Evolutionary conservation across 148 eudicot genomes (phyloP).

Genomic region (Chenopodium suecicum): DNA sequence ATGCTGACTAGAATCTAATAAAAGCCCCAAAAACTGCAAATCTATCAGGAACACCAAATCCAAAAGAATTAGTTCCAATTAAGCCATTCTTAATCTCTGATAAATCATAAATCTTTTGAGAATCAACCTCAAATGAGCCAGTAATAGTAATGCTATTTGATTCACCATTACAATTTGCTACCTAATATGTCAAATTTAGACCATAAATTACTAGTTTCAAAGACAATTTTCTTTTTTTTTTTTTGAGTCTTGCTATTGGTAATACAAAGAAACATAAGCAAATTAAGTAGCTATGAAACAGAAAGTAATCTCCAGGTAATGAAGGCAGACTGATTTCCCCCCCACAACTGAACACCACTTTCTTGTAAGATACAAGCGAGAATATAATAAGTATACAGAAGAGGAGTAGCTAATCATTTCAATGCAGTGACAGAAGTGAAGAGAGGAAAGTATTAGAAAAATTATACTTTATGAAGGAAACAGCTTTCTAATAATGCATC

Average conservation of each 20-base stretch:
- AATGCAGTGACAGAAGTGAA: not conserved
- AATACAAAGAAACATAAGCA: too few relatives aligned
- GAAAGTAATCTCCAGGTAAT: not conserved
- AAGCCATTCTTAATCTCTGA: too few relatives aligned
- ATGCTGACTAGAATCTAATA: not conserved
- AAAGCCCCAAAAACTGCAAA: not conserved
- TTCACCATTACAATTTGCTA: too few relatives aligned
- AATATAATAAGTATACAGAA: not conserved
- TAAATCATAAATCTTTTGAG: not conserved
- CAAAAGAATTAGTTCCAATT: too few relatives aligned
- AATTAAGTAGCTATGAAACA: too few relatives aligned
- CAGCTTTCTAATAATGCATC: not conserved
- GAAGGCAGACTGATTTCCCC: not conserved
- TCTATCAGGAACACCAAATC: not conserved
- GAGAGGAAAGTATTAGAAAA: not conserved
- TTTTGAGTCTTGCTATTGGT: too few relatives aligned
- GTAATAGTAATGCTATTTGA: too few relatives aligned
- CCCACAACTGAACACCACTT: not conserved
- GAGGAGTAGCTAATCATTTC: too few relatives aligned
- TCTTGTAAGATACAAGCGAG: not conserved
- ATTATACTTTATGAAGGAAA: not conserved
- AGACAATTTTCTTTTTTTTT: not conserved
- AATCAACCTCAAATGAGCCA: too few relatives aligned
- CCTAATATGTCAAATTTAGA: too few relatives aligned
- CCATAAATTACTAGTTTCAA: too few relatives aligned